These are phyloP conservation scores for Stephanodiscus triporus DNA, from an alignment of 108 stramenopile species.

Conservation along the genomic window DNA sequence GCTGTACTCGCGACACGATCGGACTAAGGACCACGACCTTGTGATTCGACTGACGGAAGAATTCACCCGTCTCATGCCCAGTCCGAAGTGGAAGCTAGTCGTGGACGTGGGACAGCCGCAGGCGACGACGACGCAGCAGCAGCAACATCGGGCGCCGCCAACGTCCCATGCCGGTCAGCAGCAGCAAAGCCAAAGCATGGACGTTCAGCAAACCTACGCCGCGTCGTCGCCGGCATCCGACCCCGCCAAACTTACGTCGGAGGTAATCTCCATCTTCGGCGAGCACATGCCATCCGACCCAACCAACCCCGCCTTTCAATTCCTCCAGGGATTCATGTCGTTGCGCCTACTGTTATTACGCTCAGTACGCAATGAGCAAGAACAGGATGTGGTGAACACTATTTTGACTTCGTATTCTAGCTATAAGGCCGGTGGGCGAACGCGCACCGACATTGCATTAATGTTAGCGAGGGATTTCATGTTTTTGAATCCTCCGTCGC, in stretches of 20 bases:
- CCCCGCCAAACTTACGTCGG: conserved; percentile 41
- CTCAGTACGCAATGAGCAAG: conserved; percentile 56
- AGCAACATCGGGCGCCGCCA: background rate
- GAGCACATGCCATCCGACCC: conserved; percentile 89
- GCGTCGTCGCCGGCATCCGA: background rate
- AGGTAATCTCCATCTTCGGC: conserved; percentile 80
- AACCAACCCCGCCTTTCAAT: conserved; percentile 62
- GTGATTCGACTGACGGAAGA: conserved; percentile 75
- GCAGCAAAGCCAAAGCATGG: background rate
- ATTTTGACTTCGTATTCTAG: conserved; percentile 83
- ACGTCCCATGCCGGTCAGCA: background rate
- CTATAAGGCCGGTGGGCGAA: conserved; percentile 69
- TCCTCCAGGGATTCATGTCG: conserved; percentile 84
- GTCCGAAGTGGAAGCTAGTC: conserved; percentile 88
- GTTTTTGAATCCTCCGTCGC: conserved; percentile 67
- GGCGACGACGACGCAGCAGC: background rate
- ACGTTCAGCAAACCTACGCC: conserved; percentile 8
- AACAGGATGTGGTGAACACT: conserved; percentile 71
- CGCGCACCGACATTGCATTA: conserved; percentile 74
- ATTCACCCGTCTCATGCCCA: conserved; percentile 74
- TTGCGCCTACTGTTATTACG: conserved; percentile 72
- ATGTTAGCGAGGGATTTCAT: conserved; percentile 89
- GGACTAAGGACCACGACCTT: conserved; percentile 74
- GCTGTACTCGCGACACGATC: conserved; percentile 78
- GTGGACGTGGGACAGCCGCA: conserved; percentile 72